Evolutionary conservation across 2,329 filamentous ascomycete species (phyloP), one percentile per base, ranked within the genome.

Genomic region (Diaporthe humulicola): DNA sequence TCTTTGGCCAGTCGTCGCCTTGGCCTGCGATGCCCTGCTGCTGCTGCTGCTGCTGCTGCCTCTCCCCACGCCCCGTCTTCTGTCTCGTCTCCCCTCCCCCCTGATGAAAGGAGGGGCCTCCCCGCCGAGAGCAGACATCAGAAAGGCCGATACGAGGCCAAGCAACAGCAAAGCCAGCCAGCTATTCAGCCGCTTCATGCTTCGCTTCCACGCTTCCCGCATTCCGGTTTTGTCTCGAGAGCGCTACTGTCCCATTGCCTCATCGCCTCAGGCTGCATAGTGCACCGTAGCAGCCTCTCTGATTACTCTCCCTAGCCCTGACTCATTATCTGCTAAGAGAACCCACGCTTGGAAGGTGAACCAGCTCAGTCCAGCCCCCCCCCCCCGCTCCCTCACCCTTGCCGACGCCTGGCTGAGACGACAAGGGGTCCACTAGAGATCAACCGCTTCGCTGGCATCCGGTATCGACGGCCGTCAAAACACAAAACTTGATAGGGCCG

Each of bases 121-220:
- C 61, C 45, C 61, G 61, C 61, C 61, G 45, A 67, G 45, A 52
- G 30, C 61, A 52, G 22, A 28, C 12, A 36, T 14, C n/a, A 52
- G 61, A 67, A 52, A 38, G 45, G 45, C 30, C 45, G 61, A 67
- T 52, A 67, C 61, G 61, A 67, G 30, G 61, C 61, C 61, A 67
- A 67, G 61, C 61, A 38, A 38, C 17, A 38, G 48, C 45, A 67
- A 30, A 48, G 33, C 61, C 61, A 67, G 30, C 45, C 45, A 67
- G 61, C 22, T 22, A 28, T 67, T 67, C 61, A 67, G 61, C 61
- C 42, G 61, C 61, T 50, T 67, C 42, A 67, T 67, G 61, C 61
- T 12, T 45, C 40, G 60, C 60, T 66, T 66, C 10, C 25, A 48
- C 40, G 60, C 19, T 33, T 50, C 28, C 60, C 60, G 40, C 42